Conservation (phyloP, 169 alveolate species). For the Plasmodium blacklocki region DNA sequence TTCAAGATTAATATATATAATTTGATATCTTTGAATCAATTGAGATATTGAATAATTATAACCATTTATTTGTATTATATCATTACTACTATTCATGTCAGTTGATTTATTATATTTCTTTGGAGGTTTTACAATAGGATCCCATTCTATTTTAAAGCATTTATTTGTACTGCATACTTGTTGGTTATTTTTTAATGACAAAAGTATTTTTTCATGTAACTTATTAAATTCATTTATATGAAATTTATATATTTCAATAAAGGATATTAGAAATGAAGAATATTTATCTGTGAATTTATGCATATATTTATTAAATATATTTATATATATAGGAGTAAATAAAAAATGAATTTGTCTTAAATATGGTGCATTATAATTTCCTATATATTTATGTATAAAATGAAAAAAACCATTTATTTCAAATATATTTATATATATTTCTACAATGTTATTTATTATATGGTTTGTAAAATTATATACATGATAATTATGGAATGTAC, state of each 20-base stretch:
- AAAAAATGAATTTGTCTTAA: conserved; percentile 20
- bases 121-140: background rate
- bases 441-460: conserved; percentile 13
- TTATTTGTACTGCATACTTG: background rate
- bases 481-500: background rate
- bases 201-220: background rate
- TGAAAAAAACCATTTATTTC: conserved; percentile 2
- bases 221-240: background rate
- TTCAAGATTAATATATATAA: conserved; percentile 23
- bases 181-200: conserved; percentile 1
- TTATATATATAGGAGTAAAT: conserved; percentile 6
- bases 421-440: conserved; percentile 20
- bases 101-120: background rate
- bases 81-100: background rate
- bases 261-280: background rate
- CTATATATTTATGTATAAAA: conserved; percentile 11
- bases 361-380: background rate
- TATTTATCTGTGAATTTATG: conserved; percentile 25
- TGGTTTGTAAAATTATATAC: conserved; percentile 1
- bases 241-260: conserved; percentile 16
- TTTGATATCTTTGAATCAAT: background rate
- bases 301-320: conserved; percentile 14
- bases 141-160: background rate
- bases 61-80: background rate
- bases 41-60: background rate